Conservation (phyloP, 306 rosid genomes). For the Prunus kanzakura region DNA sequence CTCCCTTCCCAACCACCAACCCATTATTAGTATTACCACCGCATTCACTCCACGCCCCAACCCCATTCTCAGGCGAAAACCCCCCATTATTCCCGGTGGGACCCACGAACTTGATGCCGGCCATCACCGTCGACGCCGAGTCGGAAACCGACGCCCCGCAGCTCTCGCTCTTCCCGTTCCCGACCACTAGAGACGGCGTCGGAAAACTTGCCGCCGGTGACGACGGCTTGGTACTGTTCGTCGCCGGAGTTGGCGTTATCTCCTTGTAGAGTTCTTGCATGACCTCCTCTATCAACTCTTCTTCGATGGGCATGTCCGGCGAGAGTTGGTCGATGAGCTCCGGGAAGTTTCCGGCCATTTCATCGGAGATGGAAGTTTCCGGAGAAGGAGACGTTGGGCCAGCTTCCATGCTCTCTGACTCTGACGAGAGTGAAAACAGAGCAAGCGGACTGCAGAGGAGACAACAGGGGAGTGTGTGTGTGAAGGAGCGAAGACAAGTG, state of each 20-base stretch:
- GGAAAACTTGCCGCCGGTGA: neutral
- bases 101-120: slow-evolving; percentile 15
- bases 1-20: slow-evolving; percentile 6
- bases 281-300: slow-evolving; percentile 30
- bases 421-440: neutral
- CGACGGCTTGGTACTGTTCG: neutral
- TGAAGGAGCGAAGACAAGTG: neutral
- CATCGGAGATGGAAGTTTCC: neutral
- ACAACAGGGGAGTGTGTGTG: neutral
- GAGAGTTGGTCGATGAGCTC: neutral
- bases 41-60: neutral
- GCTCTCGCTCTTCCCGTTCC: slow-evolving; percentile 18
- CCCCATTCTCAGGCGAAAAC: neutral
- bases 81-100: neutral
- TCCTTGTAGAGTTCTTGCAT: slow-evolving; percentile 40
- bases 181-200: neutral
- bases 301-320: slow-evolving; percentile 27
- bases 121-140: slow-evolving; percentile 31
- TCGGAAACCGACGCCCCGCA: slow-evolving; percentile 32
- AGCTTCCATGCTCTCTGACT: slow-evolving; percentile 3
- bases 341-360: neutral
- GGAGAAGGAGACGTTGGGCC: neutral
- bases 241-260: neutral
- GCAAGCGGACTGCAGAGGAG: neutral
- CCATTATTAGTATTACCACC: neutral